Conservation (phyloP, 2,329 filamentous ascomycete species). For the Sporothrix protearum region DNA sequence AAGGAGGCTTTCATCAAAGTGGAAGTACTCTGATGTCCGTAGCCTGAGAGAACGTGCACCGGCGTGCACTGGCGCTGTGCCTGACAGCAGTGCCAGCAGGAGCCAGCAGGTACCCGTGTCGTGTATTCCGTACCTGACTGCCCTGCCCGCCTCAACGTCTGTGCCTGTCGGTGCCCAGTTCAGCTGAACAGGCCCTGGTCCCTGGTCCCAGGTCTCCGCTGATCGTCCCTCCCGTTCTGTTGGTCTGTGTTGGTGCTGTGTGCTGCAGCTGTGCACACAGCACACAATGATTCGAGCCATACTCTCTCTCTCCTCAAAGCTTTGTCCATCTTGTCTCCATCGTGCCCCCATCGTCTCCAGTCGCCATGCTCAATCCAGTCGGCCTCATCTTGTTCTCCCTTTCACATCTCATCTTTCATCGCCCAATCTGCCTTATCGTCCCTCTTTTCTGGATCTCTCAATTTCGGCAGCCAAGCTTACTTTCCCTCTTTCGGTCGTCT, state of each 20-base stretch:
- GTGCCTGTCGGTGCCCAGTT: neutral
- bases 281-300: too few relatives aligned
- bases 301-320: neutral
- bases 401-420: neutral
- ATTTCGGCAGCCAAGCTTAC: neutral
- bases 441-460: neutral
- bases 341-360: too few relatives aligned
- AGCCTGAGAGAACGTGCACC: neutral
- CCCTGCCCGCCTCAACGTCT: neutral
- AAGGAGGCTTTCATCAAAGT: neutral
- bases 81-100: too few relatives aligned
- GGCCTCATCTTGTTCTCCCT: neutral
- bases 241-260: neutral
- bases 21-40: neutral
- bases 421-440: neutral
- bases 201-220: constrained; percentile 12
- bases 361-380: neutral
- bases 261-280: too few relatives aligned
- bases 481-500: neutral
- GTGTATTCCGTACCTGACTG: neutral
- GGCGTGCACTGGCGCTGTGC: neutral
- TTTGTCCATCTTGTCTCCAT: neutral
- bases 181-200: neutral
- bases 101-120: neutral
- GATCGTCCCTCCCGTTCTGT: neutral